Base-by-base conservation (phyloP, 352 stramenopile genomes). In the Blastocystis sp. region DNA sequence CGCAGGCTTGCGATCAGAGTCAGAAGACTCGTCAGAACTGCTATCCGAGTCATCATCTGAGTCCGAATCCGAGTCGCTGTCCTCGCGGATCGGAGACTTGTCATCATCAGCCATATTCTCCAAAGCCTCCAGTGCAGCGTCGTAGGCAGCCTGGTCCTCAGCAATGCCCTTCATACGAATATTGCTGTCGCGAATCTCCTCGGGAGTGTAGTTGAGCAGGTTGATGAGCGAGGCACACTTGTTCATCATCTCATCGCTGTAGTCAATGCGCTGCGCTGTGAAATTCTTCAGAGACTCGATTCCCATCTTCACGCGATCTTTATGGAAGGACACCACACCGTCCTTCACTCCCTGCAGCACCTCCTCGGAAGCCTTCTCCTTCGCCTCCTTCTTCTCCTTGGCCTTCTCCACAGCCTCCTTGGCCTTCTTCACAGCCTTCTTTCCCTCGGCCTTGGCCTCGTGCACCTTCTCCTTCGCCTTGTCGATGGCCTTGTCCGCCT, bases 291-390 rank as follows among this genome's bases (percentile, higher is more conserved):
- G 50, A 37, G 13, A 54, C 76, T 75, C 41, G 24, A 75, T 62
- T 20, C 56, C 63, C 30, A 54, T n/a, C 55, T 47, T 59, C 55
- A 87, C 76, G 41, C 76, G 55, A 55, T 87, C 76, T 11, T 41
- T 81, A 24, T 87, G 76, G 76, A 87, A 87, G 24, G 30, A 24
- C n/a, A 87, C 37, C 56, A 87, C 55, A 11, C 76, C 76, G n/a
- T 87, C 76, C 76, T 87, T 87, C 43, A 87, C 76, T 20, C 76
- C 76, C 55, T 87, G 55, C 55, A 87, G 76, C 45, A 87, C 76
- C 0, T 68, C 39, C 30, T 81, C 76, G 20, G n/a, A 70, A 24
- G 76, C 50, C 63, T 87, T 69, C 63, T 87, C 47, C 76, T 87
- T 87, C 1, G 55, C 37, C 6, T 54, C 63, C 34, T n/a, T 45